Evolutionary conservation across 164 flowering plant species (phyloP), one percentile per base, ranked within the genome.

Genomic region (Aristolochia californica): DNA sequence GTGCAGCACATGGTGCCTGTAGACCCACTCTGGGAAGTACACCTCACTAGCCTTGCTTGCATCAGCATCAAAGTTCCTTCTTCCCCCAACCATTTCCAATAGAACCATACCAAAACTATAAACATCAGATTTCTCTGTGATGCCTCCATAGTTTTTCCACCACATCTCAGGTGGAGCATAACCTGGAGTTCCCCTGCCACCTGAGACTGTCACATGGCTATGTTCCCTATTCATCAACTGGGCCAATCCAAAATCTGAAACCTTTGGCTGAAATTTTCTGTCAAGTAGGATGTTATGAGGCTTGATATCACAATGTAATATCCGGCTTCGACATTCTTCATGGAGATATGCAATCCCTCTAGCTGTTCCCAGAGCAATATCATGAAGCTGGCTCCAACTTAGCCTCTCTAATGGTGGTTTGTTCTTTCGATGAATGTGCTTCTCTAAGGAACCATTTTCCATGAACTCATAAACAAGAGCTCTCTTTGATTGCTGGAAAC

Each of bases 401-500:
- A 57, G 23, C 40, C 40, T 34, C 40, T 34, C 4, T 21, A n/a
- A 13, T 25, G 34, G n/a, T 56, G 40, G 50, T 47, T 20, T 47
- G 13, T 17, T 17, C 22, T 47, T 47, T 9, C 22, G 1, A 23
- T 12, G 22, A 68, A 72, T 49, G 43, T 43, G 49, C 55, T 28
- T 58, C 58, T 72, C 69, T 0, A 72, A 57, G 3, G 75, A 72
- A 11, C 72, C 68, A 48, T 68, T 72, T 24, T 48, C 62, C 75
- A 72, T 65, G 62, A 23, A 72, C 48, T 72, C 75, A 25, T 72
- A 72, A 0, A 67, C 66, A 15, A 72, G 63, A 10, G 66, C 58
- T 16, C 45, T 44, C n/a, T 50, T 50, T 5, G 22, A 5, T 10
- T 45, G 20, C n/a, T 64, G 61, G 40, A 64, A 56, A 43, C 72